Evolutionary conservation across 1,284 basidiomycete genomes (phyloP).

Genomic region (Blastosporella zonata): DNA sequence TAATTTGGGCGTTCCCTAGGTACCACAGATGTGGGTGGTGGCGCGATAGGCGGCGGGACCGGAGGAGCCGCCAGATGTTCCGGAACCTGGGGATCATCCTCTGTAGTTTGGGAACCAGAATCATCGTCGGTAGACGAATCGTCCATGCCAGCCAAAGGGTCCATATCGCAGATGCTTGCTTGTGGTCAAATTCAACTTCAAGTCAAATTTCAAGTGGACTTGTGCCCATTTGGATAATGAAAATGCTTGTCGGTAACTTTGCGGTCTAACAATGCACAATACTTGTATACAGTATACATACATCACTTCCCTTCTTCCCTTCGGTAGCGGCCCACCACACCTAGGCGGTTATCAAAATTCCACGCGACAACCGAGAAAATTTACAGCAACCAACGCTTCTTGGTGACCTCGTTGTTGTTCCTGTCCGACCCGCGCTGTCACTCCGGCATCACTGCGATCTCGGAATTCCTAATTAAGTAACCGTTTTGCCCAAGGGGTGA

Average conservation of each 20-base stretch:
- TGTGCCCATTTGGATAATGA: conserved; percentile 14
- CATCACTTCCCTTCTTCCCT: not conserved
- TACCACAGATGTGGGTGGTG: conserved; percentile 29
- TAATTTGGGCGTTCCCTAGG: conserved; percentile 65
- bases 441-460: conserved; percentile 2
- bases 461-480: conserved; percentile 8
- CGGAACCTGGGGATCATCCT: conserved; percentile 76
- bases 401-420: not conserved
- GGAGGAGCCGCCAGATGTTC: conserved; percentile 45
- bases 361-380: not conserved
- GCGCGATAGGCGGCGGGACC: conserved; percentile 28
- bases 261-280: conserved; percentile 17
- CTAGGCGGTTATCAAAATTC: not conserved
- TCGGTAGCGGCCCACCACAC: not conserved
- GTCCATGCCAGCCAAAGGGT: conserved; percentile 47
- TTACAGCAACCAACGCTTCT: not conserved
- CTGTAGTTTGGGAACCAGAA: conserved; percentile 75
- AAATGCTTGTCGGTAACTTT: conserved; percentile 17
- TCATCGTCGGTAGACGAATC: conserved; percentile 78
- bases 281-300: conserved; percentile 2
- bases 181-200: conserved; percentile 17
- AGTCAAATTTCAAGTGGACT: conserved; percentile 8
- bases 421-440: conserved; percentile 3
- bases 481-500: not conserved
- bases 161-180: conserved; percentile 26